Evolutionary conservation across 352 stramenopile species (phyloP).

Genomic region (Pythium brachiatum): DNA sequence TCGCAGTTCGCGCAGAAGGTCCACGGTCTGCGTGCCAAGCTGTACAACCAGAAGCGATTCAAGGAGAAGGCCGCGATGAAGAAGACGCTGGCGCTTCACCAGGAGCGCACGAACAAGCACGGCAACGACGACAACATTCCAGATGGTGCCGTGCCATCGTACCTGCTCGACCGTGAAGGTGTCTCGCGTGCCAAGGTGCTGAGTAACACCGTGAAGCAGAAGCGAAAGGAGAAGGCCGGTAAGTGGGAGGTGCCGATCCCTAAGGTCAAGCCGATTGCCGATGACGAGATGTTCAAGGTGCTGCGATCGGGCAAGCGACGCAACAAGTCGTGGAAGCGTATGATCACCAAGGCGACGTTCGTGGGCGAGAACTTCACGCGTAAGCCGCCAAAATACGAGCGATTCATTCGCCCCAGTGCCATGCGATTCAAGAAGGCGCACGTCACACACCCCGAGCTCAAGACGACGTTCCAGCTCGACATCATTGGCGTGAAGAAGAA

Average conservation of each 20-base stretch:
- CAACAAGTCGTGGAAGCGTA: slow-evolving; percentile 91
- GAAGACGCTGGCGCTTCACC: slow-evolving; percentile 99
- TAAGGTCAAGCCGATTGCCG: slow-evolving; percentile 98
- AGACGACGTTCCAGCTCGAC: slow-evolving; percentile 99
- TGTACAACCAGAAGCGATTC: slow-evolving; percentile 99
- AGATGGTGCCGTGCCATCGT: slow-evolving; percentile 97
- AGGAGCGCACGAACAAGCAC: slow-evolving; percentile 99
- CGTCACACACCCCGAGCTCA: slow-evolving; percentile 99
- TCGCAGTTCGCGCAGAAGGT: slow-evolving; percentile 99
- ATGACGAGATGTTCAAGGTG: slow-evolving; percentile 99
- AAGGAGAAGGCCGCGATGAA: slow-evolving; percentile 99
- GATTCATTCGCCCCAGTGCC: slow-evolving; percentile 98
- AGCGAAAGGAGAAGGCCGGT: slow-evolving; percentile 99
- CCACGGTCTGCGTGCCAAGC: slow-evolving; percentile 97
- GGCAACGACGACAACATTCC: slow-evolving; percentile 96
- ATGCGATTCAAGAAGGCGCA: slow-evolving; percentile 99
- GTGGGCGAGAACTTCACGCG: slow-evolving; percentile 99
- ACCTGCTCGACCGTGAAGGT: slow-evolving; percentile 98
- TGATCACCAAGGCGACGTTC: slow-evolving; percentile 95
- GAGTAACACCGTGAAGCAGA: slow-evolving; percentile 99
- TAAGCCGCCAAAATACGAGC: slow-evolving; percentile 99
- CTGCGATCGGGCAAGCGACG: slow-evolving; percentile 96
- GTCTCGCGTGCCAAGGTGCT: slow-evolving; percentile 99
- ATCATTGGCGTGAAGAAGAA: slow-evolving; percentile 99
- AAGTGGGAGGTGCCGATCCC: slow-evolving; percentile 99